These are phyloP conservation scores for Abelmoschus esculentus DNA, from an alignment of 345 rosid genomes.

Conservation along the genomic window DNA sequence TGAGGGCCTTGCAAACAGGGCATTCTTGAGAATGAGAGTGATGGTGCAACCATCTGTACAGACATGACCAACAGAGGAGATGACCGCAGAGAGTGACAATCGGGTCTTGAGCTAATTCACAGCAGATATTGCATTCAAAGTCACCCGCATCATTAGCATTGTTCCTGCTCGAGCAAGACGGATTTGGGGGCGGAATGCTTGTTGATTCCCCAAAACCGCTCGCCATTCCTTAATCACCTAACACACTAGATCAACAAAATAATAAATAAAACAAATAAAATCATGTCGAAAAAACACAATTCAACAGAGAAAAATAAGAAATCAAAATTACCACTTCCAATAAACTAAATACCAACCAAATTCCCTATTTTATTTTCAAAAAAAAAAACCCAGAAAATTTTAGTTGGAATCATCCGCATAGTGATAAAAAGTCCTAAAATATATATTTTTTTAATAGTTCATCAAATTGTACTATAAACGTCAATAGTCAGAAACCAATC, in stretches of 20 bases:
- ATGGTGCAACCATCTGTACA: slow-evolving; percentile 76
- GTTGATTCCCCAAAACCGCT: slow-evolving; percentile 46
- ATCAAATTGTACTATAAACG: background rate
- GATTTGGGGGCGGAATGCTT: slow-evolving; percentile 24
- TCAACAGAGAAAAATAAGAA: background rate
- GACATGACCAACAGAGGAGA: slow-evolving; percentile 91
- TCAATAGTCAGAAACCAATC: background rate
- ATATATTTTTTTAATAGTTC: background rate
- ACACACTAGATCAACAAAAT: background rate
- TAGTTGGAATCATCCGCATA: background rate
- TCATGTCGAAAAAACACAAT: background rate
- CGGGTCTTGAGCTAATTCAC: slow-evolving; percentile 89
- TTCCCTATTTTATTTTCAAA: background rate
- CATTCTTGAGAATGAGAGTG: slow-evolving; percentile 90
- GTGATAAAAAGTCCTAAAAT: background rate
- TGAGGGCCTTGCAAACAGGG: slow-evolving; percentile 88
- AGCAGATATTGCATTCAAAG: slow-evolving; percentile 95
- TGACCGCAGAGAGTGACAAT: slow-evolving; percentile 92
- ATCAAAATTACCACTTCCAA: background rate
- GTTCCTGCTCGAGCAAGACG: slow-evolving; percentile 28
- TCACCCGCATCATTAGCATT: slow-evolving; percentile 53
- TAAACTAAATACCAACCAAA: background rate
- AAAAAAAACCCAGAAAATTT: background rate
- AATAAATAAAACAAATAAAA: background rate
- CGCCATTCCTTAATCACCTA: slow-evolving; percentile 34